phyloP scores from a whole-genome alignment of 2,329 filamentous ascomycete species.

The Microcera coccophila region DNA sequence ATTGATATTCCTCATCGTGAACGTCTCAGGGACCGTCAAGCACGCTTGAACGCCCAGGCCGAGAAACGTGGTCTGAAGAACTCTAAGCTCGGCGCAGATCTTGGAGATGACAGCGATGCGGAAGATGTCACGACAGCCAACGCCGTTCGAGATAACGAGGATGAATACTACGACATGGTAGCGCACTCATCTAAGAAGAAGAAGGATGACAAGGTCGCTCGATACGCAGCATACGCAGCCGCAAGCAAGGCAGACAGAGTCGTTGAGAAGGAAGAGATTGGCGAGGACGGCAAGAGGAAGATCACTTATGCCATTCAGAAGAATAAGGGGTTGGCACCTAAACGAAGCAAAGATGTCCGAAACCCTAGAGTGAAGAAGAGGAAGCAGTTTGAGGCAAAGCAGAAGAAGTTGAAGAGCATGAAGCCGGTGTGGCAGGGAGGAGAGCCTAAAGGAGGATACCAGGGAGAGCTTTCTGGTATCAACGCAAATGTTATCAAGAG shows the following conservation, averaged over 20 bases:
- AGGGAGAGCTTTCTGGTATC: slow-evolving; percentile 90
- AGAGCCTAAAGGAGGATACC: slow-evolving; percentile 79
- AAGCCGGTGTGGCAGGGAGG: slow-evolving; percentile 82
- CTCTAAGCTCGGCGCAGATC: slow-evolving; percentile 59
- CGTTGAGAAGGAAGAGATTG: slow-evolving; percentile 64
- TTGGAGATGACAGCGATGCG: slow-evolving; percentile 66
- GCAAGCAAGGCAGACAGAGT: slow-evolving; percentile 63
- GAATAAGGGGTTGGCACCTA: slow-evolving; percentile 91
- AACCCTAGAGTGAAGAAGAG: slow-evolving; percentile 98
- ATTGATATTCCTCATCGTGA: slow-evolving; percentile 84
- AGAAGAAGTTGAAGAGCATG: slow-evolving; percentile 92
- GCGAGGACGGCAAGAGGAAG: slow-evolving; percentile 81
- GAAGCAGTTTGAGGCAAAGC: slow-evolving; percentile 92
- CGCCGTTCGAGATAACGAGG: slow-evolving; percentile 55
- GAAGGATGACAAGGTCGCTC: slow-evolving; percentile 65
- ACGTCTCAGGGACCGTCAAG: slow-evolving; percentile 78
- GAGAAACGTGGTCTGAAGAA: slow-evolving; percentile 72
- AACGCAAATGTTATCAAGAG: slow-evolving; percentile 92
- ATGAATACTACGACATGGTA: slow-evolving; percentile 89
- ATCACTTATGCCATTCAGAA: slow-evolving; percentile 94
- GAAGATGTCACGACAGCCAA: slow-evolving; percentile 55
- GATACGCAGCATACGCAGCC: slow-evolving; percentile 51
- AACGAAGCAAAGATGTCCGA: slow-evolving; percentile 86
- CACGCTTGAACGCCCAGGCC: slow-evolving; percentile 82
- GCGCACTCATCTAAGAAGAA: slow-evolving; percentile 66